phyloP scores from a whole-genome alignment of 164 flowering plant genomes.

The Macadamia tetraphylla region DNA sequence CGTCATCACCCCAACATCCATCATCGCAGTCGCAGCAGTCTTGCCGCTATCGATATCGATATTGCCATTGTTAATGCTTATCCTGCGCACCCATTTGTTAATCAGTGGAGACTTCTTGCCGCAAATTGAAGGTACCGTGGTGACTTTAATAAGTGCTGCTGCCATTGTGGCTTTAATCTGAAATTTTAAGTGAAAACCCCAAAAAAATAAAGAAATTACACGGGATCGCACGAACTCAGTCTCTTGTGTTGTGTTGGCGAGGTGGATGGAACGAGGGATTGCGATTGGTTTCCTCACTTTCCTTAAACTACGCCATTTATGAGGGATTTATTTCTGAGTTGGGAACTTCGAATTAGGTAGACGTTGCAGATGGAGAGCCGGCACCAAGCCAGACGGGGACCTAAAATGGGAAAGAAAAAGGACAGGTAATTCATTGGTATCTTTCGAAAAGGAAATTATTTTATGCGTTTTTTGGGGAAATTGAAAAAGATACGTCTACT shows the following conservation, averaged over 20 bases:
- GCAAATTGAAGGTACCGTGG: conserved; percentile 4
- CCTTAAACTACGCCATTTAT: conserved; percentile 3
- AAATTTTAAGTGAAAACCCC: too few relatives aligned
- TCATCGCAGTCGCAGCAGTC: neutral
- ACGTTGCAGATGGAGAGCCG: neutral
- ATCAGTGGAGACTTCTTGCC: conserved; percentile 6
- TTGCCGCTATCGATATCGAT: neutral
- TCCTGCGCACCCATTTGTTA: conserved; percentile 16
- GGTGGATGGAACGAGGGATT: neutral
- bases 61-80: neutral
- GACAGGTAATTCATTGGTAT: too few relatives aligned
- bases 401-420: too few relatives aligned
- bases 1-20: neutral
- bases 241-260: neutral
- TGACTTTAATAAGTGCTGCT: conserved; percentile 1
- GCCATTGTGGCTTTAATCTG: conserved; percentile 4
- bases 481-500: too few relatives aligned
- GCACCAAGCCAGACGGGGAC: too few relatives aligned
- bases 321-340: neutral
- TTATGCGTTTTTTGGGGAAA: too few relatives aligned
- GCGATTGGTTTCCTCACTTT: neutral
- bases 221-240: neutral
- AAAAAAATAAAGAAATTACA: neutral
- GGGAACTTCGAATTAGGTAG: neutral
- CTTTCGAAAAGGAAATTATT: too few relatives aligned